Base-by-base conservation (phyloP, 352 stramenopile genomes). In the Pythium scleroteichum region DNA sequence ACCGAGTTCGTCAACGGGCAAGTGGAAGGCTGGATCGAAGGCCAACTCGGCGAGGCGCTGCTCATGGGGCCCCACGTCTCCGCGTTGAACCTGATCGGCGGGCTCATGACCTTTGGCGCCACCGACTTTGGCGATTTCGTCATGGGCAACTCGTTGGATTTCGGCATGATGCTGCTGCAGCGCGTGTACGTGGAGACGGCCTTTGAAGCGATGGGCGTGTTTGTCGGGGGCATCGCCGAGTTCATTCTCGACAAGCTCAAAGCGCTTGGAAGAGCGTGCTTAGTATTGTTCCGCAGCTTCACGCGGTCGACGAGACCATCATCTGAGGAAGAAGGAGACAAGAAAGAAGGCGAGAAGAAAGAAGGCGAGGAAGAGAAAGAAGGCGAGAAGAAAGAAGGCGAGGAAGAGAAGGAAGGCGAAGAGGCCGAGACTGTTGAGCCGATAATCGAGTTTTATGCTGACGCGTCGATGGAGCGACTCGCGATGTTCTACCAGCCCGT, bases 61-160 rank as follows among this genome's bases (percentile, higher is more conserved):
- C 69, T 99, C 24, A 89, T 94, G 70, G 80, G 81, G 1, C 95
- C 96, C 24, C 71, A 99, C 1, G 81, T 96, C 33, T 97, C 92
- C 6, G 80, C 88, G 9, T 73, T 98, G 38, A 96, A 69, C 41
- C 71, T 99, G 22, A 87, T 98, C 1, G 82, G 94, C 53, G 87
- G 82, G 6, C 83, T 98, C 20, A 96, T 99, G 64, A 98, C 92
- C 1, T 97, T 99, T 62, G 96, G 90, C 8, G 93, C 96, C 9
- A 90, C 93, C 46, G 93, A 99, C 67, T 99, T 99, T 70, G 73
- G 95, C 24, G 97, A 99, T 72, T 99, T 99, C 67, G 81, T 99
- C 16, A 76, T 99, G 35, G 95, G 87, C 6, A 98, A 96, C 60
- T 92, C 97, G 32, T 83, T 99, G 4, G 88, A 97, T 22, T 97